phyloP scores from a whole-genome alignment of 345 rosid species.

The Alliaria petiolata region DNA sequence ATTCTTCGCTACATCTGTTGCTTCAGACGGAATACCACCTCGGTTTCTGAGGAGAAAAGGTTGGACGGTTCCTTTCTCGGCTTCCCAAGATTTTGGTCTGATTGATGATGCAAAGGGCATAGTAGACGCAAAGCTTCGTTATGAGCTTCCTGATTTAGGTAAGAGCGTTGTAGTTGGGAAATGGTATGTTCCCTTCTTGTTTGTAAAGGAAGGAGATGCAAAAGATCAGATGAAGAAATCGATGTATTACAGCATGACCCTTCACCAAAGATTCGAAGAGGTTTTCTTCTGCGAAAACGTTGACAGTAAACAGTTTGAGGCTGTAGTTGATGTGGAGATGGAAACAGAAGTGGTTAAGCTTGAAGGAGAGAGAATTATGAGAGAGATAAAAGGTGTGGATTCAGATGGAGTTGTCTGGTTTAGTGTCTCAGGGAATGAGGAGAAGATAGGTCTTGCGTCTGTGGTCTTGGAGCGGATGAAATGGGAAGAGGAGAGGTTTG shows the following conservation, averaged over 20 bases:
- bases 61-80: conserved; percentile 40
- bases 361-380: conserved; percentile 30
- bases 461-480: conserved; percentile 56
- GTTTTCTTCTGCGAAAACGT: conserved; percentile 35
- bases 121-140: conserved; percentile 35
- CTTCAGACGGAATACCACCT: conserved; percentile 53
- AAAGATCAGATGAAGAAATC: conserved; percentile 43
- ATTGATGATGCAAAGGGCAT: conserved; percentile 58
- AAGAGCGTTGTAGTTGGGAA: conserved; percentile 45
- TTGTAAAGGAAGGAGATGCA: conserved; percentile 40
- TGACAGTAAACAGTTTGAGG: not conserved
- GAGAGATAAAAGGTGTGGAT: conserved; percentile 8
- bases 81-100: conserved; percentile 29
- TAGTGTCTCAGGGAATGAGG: conserved; percentile 9
- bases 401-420: conserved; percentile 48
- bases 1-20: conserved; percentile 49
- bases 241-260: conserved; percentile 54
- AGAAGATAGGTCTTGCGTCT: conserved; percentile 43
- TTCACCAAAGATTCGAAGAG: conserved; percentile 60
- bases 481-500: conserved; percentile 56
- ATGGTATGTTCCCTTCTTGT: conserved; percentile 74
- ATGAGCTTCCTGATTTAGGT: conserved; percentile 38
- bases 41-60: conserved; percentile 48
- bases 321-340: conserved; percentile 36
- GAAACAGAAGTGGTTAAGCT: conserved; percentile 40